Evolutionary conservation across 164 flowering plant species (phyloP).

Genomic region (Stephania cephalantha): DNA sequence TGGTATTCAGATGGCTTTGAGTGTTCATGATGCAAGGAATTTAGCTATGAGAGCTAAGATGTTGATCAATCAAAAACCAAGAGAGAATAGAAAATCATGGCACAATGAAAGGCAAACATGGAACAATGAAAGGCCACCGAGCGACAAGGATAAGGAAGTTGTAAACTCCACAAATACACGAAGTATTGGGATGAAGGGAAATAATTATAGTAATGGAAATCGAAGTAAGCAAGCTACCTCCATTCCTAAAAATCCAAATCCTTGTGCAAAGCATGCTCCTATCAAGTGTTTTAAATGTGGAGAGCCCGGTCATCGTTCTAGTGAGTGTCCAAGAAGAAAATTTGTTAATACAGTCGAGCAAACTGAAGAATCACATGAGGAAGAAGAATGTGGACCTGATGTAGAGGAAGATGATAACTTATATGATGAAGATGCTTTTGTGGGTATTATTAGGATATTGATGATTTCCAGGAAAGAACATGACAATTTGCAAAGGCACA

Average conservation of each 20-base stretch:
- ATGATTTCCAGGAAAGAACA: not conserved
- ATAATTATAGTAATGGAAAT: not conserved
- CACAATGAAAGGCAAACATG: too few species aligned
- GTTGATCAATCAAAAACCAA: too few species aligned
- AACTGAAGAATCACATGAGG: not conserved
- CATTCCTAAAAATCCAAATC: too few species aligned
- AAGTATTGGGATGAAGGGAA: not conserved
- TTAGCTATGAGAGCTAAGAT: not conserved
- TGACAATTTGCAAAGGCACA: not conserved
- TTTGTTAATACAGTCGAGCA: not conserved
- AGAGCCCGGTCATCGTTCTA: not conserved
- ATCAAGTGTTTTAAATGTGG: not conserved
- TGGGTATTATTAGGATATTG: not conserved
- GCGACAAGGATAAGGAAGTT: not conserved
- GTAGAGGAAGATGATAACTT: not conserved
- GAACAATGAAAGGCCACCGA: not conserved
- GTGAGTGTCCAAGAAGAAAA: not conserved
- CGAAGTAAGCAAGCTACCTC: not conserved
- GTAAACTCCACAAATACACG: not conserved
- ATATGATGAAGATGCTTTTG: not conserved
- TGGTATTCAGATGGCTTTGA: not conserved
- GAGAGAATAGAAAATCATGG: too few species aligned
- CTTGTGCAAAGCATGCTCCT: not conserved
- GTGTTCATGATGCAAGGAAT: not conserved
- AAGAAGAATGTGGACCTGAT: not conserved